Conservation (phyloP, 140 eudicot genomes). For the Oenanthe javanica region DNA sequence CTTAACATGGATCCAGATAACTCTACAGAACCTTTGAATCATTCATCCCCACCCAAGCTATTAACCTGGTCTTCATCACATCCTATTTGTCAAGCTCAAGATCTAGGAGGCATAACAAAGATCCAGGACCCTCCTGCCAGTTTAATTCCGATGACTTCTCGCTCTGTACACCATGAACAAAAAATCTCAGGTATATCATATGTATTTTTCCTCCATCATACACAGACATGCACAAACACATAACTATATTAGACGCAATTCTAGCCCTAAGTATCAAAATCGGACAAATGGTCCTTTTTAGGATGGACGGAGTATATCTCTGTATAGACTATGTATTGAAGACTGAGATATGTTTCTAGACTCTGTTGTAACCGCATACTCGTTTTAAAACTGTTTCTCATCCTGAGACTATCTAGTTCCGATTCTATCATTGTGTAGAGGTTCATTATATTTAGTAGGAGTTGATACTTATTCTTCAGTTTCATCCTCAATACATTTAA, state of each 20-base stretch:
- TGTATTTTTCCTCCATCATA: background rate
- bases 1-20: slow-evolving; percentile 30
- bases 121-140: slow-evolving; percentile 6
- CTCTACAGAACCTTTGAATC: slow-evolving; percentile 16
- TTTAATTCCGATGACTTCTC: slow-evolving; percentile 7
- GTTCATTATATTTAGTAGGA: background rate
- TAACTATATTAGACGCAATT: background rate
- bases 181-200: slow-evolving; percentile 15
- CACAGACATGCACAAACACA: background rate
- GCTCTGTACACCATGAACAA: slow-evolving; percentile 13
- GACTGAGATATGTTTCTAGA: background rate
- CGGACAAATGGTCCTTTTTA: background rate
- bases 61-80: slow-evolving; percentile 18
- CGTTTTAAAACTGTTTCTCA: background rate
- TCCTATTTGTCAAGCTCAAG: slow-evolving; percentile 17
- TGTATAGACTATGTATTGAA: background rate
- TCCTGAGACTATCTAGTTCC: no score
- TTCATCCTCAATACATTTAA: background rate
- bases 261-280: background rate
- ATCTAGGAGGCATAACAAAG: slow-evolving; percentile 6
- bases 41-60: slow-evolving; percentile 30
- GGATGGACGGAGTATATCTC: background rate
- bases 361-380: background rate
- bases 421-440: background rate
- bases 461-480: no score